These are phyloP conservation scores for Emmonsia crescens DNA, from an alignment of 2,329 filamentous ascomycete genomes.

Conservation along the genomic window DNA sequence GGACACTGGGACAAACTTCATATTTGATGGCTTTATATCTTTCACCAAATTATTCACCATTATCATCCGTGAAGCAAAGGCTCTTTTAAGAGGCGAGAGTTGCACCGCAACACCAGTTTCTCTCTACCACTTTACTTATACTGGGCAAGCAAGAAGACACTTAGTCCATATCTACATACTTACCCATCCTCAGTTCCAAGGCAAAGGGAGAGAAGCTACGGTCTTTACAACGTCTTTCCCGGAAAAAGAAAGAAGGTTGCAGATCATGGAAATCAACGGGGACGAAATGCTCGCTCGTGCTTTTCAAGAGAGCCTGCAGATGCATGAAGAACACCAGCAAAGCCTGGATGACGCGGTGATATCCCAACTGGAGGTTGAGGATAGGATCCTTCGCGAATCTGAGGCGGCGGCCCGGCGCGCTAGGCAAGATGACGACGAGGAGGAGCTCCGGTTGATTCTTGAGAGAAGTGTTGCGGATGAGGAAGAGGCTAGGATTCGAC, in stretches of 20 bases:
- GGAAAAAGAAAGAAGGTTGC: neutral
- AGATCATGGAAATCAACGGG: neutral
- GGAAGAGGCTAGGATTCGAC: neutral
- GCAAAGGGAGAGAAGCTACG: neutral
- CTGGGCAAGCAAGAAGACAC: neutral
- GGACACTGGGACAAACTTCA: neutral
- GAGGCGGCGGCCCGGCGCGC: neutral
- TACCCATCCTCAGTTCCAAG: neutral
- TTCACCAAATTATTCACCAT: neutral
- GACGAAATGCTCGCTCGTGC: constrained; percentile 9
- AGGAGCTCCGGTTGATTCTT: neutral
- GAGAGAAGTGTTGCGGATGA: constrained; percentile 9
- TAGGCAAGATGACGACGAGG: constrained; percentile 4
- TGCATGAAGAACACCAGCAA: constrained; percentile 9
- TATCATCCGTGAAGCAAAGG: neutral
- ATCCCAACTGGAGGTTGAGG: neutral
- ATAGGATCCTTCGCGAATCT: constrained; percentile 5
- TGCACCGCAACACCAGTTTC: neutral
- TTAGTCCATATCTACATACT: neutral
- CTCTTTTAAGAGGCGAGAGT: neutral
- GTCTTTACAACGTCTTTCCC: neutral
- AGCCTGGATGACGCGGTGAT: neutral
- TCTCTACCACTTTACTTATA: neutral
- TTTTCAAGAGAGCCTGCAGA: constrained; percentile 9
- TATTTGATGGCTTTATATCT: neutral